phyloP scores from a whole-genome alignment of 495 filamentous ascomycete genomes.

The Podospora anserina region DNA sequence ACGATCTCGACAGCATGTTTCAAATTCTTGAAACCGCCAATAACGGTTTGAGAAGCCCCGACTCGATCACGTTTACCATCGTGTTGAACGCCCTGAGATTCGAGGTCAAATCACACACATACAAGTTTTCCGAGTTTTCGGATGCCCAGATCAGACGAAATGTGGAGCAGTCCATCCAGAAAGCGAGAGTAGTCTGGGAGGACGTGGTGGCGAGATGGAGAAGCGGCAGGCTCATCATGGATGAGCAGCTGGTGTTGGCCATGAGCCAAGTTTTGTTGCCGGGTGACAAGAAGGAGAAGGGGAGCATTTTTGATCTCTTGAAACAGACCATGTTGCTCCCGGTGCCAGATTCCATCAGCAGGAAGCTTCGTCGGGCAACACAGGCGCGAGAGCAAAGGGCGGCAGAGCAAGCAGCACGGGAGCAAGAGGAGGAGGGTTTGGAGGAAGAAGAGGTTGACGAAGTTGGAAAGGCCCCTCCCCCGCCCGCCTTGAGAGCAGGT shows the following conservation, averaged over 20 bases:
- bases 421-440: not conserved
- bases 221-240: constrained; percentile 62
- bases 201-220: constrained; percentile 72
- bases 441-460: not conserved
- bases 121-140: constrained; percentile 6
- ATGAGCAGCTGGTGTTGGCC: constrained; percentile 67
- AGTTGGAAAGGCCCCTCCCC: not conserved
- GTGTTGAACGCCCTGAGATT: constrained; percentile 68
- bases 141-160: constrained; percentile 29
- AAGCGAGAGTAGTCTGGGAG: constrained; percentile 71
- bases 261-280: constrained; percentile 72
- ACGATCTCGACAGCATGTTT: constrained; percentile 73
- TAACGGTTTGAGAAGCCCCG: constrained; percentile 56
- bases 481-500: not conserved
- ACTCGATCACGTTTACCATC: constrained; percentile 71
- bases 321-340: constrained; percentile 75
- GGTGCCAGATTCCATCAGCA: constrained; percentile 35
- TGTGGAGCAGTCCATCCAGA: constrained; percentile 43
- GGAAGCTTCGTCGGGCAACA: constrained; percentile 9
- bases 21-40: constrained; percentile 65
- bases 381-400: constrained; percentile 3
- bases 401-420: not conserved
- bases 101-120: constrained; percentile 27
- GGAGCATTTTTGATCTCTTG: constrained; percentile 67
- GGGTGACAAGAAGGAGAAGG: constrained; percentile 53